phyloP scores from a whole-genome alignment of 179 eudicot species.

The Patellifolia procumbens region DNA sequence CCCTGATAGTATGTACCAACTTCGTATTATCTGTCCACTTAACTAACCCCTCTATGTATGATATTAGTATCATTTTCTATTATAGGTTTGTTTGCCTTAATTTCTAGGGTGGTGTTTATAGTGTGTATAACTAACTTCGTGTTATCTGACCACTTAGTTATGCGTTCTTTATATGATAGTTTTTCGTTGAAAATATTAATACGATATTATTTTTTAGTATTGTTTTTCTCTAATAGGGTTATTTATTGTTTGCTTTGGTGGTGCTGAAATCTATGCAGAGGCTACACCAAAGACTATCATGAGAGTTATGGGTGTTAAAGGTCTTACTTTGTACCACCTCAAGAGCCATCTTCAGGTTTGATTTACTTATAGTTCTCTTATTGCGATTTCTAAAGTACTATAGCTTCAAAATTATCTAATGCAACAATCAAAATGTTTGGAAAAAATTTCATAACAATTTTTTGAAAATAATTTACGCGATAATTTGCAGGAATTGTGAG shows the following conservation, averaged over 20 bases:
- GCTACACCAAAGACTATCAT: constrained; percentile 98
- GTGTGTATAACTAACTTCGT: too few relatives aligned
- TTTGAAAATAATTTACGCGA: too few relatives aligned
- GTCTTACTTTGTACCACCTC: constrained; percentile 97
- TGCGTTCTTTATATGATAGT: too few relatives aligned
- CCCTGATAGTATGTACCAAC: constrained; percentile 36
- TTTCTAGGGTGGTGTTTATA: too few relatives aligned
- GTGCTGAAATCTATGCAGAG: constrained; percentile 41
- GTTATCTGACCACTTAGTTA: too few relatives aligned
- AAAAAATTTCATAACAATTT: too few relatives aligned
- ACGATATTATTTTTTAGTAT: background rate
- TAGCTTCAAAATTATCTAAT: background rate
- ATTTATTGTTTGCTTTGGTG: background rate
- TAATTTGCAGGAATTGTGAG: too few relatives aligned
- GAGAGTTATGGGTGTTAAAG: constrained; percentile 99
- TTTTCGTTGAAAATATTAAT: background rate
- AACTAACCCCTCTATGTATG: constrained; percentile 4
- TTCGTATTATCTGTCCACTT: too few relatives aligned
- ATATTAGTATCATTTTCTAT: constrained; percentile 14
- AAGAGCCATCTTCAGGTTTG: constrained; percentile 99
- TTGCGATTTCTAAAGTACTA: background rate
- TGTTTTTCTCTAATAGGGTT: background rate
- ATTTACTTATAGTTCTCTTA: background rate
- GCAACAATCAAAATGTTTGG: background rate
- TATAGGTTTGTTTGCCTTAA: too few relatives aligned